Percentiles rank a stretch among this genome's conserved stretches.
These are phyloP conservation scores for Magnaporthiopsis incrustans DNA, from an alignment of 2,329 filamentous ascomycete genomes.

Conservation along the genomic window DNA sequence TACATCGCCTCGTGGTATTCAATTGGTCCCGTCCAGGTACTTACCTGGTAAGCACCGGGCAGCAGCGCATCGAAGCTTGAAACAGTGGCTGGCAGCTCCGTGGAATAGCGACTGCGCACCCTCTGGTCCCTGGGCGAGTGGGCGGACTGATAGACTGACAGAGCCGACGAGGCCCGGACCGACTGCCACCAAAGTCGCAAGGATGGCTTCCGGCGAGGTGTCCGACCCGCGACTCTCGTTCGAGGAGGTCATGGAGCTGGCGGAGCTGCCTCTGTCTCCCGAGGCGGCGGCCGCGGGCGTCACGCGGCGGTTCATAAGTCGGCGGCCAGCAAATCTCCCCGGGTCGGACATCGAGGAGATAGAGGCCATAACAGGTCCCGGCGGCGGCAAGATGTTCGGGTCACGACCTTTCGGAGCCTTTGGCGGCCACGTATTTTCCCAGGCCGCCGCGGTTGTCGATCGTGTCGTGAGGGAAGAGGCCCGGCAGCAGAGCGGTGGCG, in stretches of 20 bases:
- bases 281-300: slow-evolving; percentile 12
- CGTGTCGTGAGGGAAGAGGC: slow-evolving; percentile 20
- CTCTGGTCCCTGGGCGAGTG: not conserved
- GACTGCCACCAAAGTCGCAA: not conserved
- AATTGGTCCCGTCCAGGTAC: too few species aligned
- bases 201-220: slow-evolving; percentile 7
- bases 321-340: slow-evolving; percentile 23
- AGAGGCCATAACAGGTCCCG: slow-evolving; percentile 2
- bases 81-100: not conserved
- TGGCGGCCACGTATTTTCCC: slow-evolving; percentile 37
- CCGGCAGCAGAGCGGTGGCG: slow-evolving; percentile 10
- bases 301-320: slow-evolving; percentile 26
- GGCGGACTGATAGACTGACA: not conserved
- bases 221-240: slow-evolving; percentile 21
- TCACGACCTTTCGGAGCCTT: slow-evolving; percentile 22
- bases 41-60: too few species aligned
- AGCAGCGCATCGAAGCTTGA: too few species aligned
- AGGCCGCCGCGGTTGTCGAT: slow-evolving; percentile 30
- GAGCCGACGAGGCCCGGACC: not conserved
- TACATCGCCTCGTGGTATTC: too few species aligned
- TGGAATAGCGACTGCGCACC: not conserved
- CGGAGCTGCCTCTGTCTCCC: slow-evolving; percentile 18
- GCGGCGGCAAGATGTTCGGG: slow-evolving; percentile 9
- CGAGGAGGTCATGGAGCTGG: slow-evolving; percentile 27
- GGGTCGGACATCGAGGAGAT: slow-evolving; percentile 20